Evolutionary conservation across 352 stramenopile species (phyloP).

Genomic region (Pythium phragmitis): DNA sequence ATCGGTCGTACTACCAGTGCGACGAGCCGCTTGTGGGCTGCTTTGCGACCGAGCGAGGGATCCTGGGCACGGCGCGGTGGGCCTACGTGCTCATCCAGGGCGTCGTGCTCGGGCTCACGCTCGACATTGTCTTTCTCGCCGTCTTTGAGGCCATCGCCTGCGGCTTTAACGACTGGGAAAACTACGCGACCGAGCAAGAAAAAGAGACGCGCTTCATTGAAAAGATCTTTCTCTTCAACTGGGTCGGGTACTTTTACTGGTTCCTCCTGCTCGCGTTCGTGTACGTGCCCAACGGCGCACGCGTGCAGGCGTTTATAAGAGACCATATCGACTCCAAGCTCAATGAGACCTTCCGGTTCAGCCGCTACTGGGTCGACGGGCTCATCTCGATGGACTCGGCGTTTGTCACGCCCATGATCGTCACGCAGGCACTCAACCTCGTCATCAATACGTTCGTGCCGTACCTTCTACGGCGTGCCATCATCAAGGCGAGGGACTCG

Average conservation of each 20-base stretch:
- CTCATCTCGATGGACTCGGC: conserved; percentile 64
- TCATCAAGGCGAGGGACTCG: conserved; percentile 47
- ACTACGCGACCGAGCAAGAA: conserved; percentile 58
- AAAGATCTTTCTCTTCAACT: conserved; percentile 74
- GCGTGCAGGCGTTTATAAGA: conserved; percentile 46
- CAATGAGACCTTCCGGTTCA: conserved; percentile 44
- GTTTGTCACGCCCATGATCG: conserved; percentile 69
- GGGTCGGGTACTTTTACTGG: conserved; percentile 76
- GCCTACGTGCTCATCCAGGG: conserved; percentile 65
- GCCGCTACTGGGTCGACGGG: conserved; percentile 57
- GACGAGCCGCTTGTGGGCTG: conserved; percentile 49
- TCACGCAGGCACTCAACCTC: conserved; percentile 65
- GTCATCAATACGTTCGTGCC: conserved; percentile 70
- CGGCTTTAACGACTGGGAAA: conserved; percentile 64
- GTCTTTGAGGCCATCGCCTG: conserved; percentile 52
- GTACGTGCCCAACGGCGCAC: conserved; percentile 56
- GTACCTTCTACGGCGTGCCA: conserved; percentile 43
- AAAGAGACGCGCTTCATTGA: conserved; percentile 50
- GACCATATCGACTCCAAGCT: conserved; percentile 39
- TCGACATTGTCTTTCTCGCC: conserved; percentile 70
- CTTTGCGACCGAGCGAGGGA: conserved; percentile 51
- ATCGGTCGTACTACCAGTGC: conserved; percentile 51
- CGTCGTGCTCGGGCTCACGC: conserved; percentile 54
- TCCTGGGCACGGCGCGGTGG: conserved; percentile 59
- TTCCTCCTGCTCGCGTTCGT: conserved; percentile 63